A percentile compares a stretch with the other conserved stretches of the same genome.
phyloP scores from a whole-genome alignment of 192 early-diverging fungal genomes.

The Radiomyces spectabilis region DNA sequence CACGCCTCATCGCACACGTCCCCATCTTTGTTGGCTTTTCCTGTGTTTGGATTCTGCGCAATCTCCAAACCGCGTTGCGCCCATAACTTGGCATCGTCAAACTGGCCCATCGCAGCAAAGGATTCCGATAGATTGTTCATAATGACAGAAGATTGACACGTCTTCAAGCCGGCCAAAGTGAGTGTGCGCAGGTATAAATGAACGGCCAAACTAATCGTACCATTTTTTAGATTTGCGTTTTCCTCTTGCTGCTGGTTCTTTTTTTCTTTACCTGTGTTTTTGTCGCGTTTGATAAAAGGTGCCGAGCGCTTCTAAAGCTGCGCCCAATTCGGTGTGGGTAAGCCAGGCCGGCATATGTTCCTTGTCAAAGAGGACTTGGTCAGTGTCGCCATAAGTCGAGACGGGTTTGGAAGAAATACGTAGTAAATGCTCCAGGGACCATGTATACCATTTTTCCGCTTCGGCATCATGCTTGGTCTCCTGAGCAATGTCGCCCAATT shows the following conservation, averaged over 20 bases:
- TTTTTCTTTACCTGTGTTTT: slow-evolving; percentile 35
- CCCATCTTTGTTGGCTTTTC: slow-evolving; percentile 21
- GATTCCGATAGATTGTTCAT: slow-evolving; percentile 55
- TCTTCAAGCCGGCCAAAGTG: slow-evolving; percentile 23
- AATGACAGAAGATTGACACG: slow-evolving; percentile 44
- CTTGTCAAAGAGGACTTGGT: slow-evolving; percentile 29
- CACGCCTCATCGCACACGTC: slow-evolving; percentile 42
- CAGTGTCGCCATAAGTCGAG: slow-evolving; percentile 15
- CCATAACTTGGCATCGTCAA: slow-evolving; percentile 46
- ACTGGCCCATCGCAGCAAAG: slow-evolving; percentile 38
- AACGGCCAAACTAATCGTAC: slow-evolving; percentile 43
- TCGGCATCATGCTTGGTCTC: slow-evolving; percentile 33
- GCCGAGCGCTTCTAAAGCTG: slow-evolving; percentile 44
- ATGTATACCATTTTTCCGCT: slow-evolving; percentile 48
- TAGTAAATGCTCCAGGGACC: slow-evolving; percentile 48
- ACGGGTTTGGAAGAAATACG: background rate
- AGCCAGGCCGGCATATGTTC: slow-evolving; percentile 47
- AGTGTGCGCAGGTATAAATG: slow-evolving; percentile 49
- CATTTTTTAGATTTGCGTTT: too few relatives aligned
- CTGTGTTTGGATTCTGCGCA: slow-evolving; percentile 31
- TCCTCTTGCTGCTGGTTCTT: background rate
- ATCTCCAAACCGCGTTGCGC: slow-evolving; percentile 43
- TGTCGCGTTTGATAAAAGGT: slow-evolving; percentile 42
- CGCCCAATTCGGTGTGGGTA: slow-evolving; percentile 44
- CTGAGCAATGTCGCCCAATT: slow-evolving; percentile 43